Base-by-base conservation (phyloP, 2,329 filamentous ascomycete species). In the Alternaria conjuncta region DNA sequence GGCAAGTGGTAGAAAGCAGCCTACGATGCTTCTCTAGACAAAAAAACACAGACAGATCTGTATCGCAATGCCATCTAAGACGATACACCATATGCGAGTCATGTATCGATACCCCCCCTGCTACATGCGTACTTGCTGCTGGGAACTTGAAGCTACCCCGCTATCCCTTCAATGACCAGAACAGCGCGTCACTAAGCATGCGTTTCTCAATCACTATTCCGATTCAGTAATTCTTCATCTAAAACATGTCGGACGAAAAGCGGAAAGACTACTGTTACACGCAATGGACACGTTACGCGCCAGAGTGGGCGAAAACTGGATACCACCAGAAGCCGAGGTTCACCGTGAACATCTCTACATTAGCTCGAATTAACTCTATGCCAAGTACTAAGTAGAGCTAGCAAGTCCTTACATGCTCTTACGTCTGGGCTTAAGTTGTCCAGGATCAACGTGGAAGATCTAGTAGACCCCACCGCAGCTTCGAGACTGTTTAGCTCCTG, bases 1-100 rank as follows among this genome's bases (percentile, higher is more conserved):
- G 74, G 72, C 30, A 77, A 77, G 63, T 77, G 75, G 68, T 73
- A 67, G 55, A 47, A 28, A 54, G 20, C 10, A 18, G 8, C 6
- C n/a, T 53, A 21, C n/a, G 20, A 3, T n/a, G 15, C 13, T 36
- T 23, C 9, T 41, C 28, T 10, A 41, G 30, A 32, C 49, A 25
- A 53, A 15, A 30, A 25, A 21, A 2, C 36, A 32, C 49, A 53
- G 20, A 53, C 6, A 53, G 49, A 53, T 25, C 20, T n/a, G 18
- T 23, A 23, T 36, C 30, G 49, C 30, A 36, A 25, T 41, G 28
- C 12, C 53, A 55, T 28, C 21, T 23, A 55, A 43, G n/a, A 53
- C 46, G 54, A 58, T 45, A 46, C 59, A 26, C 20, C 54, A 26
- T 30, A 13, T 28, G 44, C 54, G 46, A 58, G 36, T 47, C 46